phyloP scores from a whole-genome alignment of 257 asterid species.

The Cinchona pubescens region DNA sequence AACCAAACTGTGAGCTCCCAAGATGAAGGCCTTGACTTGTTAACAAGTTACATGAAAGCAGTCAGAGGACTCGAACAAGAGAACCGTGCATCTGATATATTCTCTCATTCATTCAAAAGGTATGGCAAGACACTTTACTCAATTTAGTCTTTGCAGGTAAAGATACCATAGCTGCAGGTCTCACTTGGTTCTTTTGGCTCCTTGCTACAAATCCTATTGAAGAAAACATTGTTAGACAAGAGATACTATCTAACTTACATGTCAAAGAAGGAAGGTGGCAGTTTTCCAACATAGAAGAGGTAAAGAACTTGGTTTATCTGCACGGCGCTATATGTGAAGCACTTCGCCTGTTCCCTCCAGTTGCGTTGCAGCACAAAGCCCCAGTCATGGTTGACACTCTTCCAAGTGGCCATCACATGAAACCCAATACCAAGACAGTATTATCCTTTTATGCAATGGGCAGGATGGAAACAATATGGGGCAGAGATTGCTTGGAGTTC shows the following conservation, averaged over 20 bases:
- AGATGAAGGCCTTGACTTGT: constrained; percentile 9
- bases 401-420: constrained; percentile 11
- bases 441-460: constrained; percentile 26
- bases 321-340: constrained; percentile 15
- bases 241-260: background rate
- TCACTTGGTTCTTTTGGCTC: constrained; percentile 10
- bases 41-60: background rate
- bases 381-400: background rate
- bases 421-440: background rate
- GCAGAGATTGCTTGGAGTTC: constrained; percentile 21
- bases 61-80: background rate
- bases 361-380: background rate
- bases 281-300: background rate
- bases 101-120: constrained; percentile 6
- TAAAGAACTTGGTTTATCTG: constrained; percentile 7
- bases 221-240: constrained; percentile 4
- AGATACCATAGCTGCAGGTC: background rate
- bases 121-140: constrained; percentile 3
- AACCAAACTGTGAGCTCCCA: background rate
- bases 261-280: background rate
- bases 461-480: constrained; percentile 24
- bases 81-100: background rate
- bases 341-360: constrained; percentile 7
- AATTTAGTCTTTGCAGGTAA: constrained; percentile 9
- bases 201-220: constrained; percentile 2